Evolutionary conservation across 2,329 filamentous ascomycete genomes (phyloP).

Genomic region (Aspergillus oerlinghausenensis): DNA sequence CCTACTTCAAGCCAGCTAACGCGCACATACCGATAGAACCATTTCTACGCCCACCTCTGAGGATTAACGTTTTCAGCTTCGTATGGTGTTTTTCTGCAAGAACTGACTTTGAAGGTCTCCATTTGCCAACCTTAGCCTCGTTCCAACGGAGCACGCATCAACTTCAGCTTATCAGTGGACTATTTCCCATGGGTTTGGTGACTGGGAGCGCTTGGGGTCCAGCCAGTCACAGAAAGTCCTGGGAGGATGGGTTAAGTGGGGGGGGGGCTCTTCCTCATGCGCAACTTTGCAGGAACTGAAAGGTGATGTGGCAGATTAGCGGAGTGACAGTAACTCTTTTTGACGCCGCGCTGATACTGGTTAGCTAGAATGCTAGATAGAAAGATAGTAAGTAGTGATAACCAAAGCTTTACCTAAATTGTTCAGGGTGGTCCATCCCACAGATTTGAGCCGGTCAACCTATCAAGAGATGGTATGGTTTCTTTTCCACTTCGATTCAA

Average conservation of each 20-base stretch:
- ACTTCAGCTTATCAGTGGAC: not conserved
- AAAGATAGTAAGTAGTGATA: not conserved
- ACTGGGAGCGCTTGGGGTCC: not conserved
- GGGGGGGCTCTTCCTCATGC: not conserved
- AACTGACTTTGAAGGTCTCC: not conserved
- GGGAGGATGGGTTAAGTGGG: not conserved
- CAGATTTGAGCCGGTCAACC: not conserved
- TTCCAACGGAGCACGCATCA: not conserved
- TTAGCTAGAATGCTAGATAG: not conserved
- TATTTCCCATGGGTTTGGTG: not conserved
- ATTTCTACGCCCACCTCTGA: not conserved
- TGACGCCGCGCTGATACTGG: not conserved
- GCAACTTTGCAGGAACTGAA: not conserved
- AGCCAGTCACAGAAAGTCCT: not conserved
- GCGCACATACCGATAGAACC: not conserved
- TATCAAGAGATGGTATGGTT: not conserved
- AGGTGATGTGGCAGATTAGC: not conserved
- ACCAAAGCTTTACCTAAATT: not conserved
- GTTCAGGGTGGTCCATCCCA: not conserved
- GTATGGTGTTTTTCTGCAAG: not conserved
- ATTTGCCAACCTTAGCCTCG: not conserved
- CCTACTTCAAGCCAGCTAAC: not conserved
- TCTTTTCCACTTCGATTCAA: constrained; percentile 6
- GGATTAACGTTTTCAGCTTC: not conserved
- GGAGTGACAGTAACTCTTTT: not conserved